Base-by-base conservation (phyloP, 768 basidiomycete genomes). In the Gymnopilus junonius region DNA sequence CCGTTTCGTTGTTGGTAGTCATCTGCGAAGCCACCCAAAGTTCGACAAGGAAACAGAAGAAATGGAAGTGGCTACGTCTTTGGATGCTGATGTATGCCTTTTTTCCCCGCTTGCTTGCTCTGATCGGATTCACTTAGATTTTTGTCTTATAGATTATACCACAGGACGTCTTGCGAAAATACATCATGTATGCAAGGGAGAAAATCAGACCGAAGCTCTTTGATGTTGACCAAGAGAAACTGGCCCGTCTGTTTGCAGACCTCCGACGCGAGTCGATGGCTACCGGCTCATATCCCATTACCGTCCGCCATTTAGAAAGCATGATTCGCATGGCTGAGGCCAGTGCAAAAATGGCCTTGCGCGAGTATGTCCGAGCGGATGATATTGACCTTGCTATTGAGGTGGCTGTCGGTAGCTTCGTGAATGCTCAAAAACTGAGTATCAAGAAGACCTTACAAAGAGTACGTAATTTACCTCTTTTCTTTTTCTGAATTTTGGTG, bases 281-380 rank as follows among this genome's bases (percentile, higher is more conserved):
- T 20, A 99, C 97, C 1, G 97, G 97, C n/a, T 98, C 97, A 21
- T 97, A 94, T 78, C 97, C 97, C 2, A 97, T 99, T 74, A 99
- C 97, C 8, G 92, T 99, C 53, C 93, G 97, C 60, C 97, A 99
- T 72, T 77, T 99, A 62, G 97, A 99, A 79, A 97, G 95, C 74
- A 97, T 97, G 93, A 99, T 99, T 77, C 91, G 97, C 40, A 99
- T 99, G 97, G 87, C 94, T 2, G 97, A 99, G 77, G 97, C 97
- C 14, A 95, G 93, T 71, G 97, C 97, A 23, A 97, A 97, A 82
- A 99, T 99, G 97, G 89, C 96, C 53, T 80, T 99, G 65, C 85
- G 97, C 57, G 97, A 99, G 77, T 98, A 94, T 71, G 97, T 99
- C 32, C 87, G 97, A 48, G 83, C 90, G 39, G 97, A 99, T 74